Percentiles rank a stretch among this genome's conserved stretches.
Conservation (phyloP, 2,329 filamentous ascomycete species). For the Lachnellula cervina region DNA sequence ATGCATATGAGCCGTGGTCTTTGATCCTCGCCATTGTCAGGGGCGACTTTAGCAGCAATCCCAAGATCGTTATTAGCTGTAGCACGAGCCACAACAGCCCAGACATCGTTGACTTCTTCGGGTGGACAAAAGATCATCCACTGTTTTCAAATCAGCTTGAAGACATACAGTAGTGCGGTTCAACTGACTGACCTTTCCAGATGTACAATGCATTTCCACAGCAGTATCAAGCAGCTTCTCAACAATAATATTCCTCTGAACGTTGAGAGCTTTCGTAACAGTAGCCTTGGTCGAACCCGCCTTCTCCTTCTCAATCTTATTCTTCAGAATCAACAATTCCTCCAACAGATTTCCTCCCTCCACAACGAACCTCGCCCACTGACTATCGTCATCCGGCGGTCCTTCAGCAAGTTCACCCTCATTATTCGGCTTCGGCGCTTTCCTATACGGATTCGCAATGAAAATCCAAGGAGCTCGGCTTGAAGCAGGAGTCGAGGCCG, state of each 20-base stretch:
- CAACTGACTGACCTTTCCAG: slow-evolving; percentile 61
- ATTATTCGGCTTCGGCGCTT: slow-evolving; percentile 6
- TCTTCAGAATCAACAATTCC: slow-evolving; percentile 35
- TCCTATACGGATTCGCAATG: slow-evolving; percentile 57
- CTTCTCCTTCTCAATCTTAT: slow-evolving; percentile 44
- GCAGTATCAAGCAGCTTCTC: slow-evolving; percentile 58
- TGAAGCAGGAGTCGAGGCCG: slow-evolving; percentile 48
- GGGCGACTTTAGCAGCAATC: slow-evolving; percentile 66
- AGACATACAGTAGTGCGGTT: background rate
- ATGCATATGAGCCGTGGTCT: slow-evolving; percentile 63
- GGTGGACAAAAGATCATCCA: slow-evolving; percentile 69
- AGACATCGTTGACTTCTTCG: slow-evolving; percentile 54
- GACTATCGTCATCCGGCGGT: slow-evolving; percentile 20
- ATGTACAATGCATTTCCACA: slow-evolving; percentile 49
- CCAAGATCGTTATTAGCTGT: slow-evolving; percentile 68
- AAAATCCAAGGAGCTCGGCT: slow-evolving; percentile 64
- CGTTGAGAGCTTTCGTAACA: slow-evolving; percentile 21
- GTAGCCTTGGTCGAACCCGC: slow-evolving; percentile 10
- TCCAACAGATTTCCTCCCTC: slow-evolving; percentile 28
- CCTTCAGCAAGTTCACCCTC: slow-evolving; percentile 15
- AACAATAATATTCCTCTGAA: slow-evolving; percentile 40
- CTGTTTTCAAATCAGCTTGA: slow-evolving; percentile 34
- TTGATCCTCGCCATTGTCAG: slow-evolving; percentile 39
- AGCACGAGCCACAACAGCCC: slow-evolving; percentile 62
- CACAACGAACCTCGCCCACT: slow-evolving; percentile 18